Conservation (phyloP, 2,329 filamentous ascomycete species). For the Xylariaceae sp. region DNA sequence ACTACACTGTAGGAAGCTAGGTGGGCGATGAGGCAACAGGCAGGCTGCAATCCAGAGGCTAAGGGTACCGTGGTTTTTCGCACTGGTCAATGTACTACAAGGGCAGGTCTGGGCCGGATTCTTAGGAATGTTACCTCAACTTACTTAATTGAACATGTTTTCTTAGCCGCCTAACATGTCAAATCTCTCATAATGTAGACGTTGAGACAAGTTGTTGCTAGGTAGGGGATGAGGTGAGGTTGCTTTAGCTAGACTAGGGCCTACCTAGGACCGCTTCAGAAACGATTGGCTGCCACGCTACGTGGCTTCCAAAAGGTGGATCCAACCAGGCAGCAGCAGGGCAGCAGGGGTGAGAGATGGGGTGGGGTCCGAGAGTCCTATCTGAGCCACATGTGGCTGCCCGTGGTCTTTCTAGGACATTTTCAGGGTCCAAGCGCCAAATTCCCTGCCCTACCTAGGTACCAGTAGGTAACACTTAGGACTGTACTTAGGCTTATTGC, state of each 20-base stretch:
- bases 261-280: slow-evolving; percentile 17
- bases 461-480: no score
- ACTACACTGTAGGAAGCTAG: neutral
- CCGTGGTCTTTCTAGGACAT: neutral
- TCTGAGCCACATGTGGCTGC: slow-evolving; percentile 21
- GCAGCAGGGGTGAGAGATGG: slow-evolving; percentile 14
- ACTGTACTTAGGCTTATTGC: no score
- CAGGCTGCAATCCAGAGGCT: slow-evolving; percentile 9
- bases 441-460: neutral
- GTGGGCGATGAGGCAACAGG: neutral
- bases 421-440: no score
- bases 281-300: slow-evolving; percentile 6
- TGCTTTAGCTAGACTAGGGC: no score
- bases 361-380: slow-evolving; percentile 24
- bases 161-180: slow-evolving; percentile 14
- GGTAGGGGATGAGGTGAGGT: slow-evolving; percentile 23
- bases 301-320: slow-evolving; percentile 5
- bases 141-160: slow-evolving; percentile 5
- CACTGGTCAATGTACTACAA: neutral
- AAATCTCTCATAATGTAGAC: neutral
- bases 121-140: no score
- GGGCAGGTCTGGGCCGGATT: no score
- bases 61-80: neutral
- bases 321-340: slow-evolving; percentile 15
- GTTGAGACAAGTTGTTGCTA: slow-evolving; percentile 2